A percentile compares a stretch with the other conserved stretches of the same genome.
phyloP scores from a whole-genome alignment of 345 rosid species.

The Aegle marmelos region DNA sequence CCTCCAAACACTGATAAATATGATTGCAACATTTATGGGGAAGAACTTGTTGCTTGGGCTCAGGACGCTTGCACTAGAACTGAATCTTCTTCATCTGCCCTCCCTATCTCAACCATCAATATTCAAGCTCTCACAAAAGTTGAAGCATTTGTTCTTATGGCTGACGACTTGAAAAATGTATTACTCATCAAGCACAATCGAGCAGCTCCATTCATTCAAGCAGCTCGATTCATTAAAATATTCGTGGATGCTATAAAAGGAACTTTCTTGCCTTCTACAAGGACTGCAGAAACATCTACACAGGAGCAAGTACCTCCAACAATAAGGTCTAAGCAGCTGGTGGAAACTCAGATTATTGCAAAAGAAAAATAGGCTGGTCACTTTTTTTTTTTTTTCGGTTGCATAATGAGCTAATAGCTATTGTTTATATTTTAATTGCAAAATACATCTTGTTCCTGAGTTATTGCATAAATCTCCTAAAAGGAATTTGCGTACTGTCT shows the following conservation, averaged over 20 bases:
- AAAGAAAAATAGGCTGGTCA: background rate
- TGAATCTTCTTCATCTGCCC: background rate
- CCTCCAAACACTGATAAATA: background rate
- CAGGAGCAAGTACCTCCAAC: background rate
- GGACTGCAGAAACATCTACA: background rate
- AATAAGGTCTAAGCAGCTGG: background rate
- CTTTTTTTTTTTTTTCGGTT: background rate
- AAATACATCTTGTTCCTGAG: background rate
- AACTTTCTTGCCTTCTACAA: background rate
- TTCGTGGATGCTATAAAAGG: background rate
- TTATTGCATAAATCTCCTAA: background rate
- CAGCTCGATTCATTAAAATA: background rate
- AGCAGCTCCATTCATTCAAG: background rate
- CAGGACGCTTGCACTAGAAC: background rate
- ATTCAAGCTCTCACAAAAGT: conserved; percentile 1
- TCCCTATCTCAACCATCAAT: background rate
- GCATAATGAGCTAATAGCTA: background rate
- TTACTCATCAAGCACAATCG: background rate
- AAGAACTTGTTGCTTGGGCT: conserved; percentile 9
- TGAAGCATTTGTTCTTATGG: conserved; percentile 1
- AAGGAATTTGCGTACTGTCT: no score
- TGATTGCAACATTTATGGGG: background rate
- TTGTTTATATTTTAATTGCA: background rate
- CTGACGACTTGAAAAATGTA: background rate
- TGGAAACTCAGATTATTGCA: background rate